Evolutionary conservation across 768 basidiomycete genomes (phyloP).

Genomic region (Coprinopsis sp.): DNA sequence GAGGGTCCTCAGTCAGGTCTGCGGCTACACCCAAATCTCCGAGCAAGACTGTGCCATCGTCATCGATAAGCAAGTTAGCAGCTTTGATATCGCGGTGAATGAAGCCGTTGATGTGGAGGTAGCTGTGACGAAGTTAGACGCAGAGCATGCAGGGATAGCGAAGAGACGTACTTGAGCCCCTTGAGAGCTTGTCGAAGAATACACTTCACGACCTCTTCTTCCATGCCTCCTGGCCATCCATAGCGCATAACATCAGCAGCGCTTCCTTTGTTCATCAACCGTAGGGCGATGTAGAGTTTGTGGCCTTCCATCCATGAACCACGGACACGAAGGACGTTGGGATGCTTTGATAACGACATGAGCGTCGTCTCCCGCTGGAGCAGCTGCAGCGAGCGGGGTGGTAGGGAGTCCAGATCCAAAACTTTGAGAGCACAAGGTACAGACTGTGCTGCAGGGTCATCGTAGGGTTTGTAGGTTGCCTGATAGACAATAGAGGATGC

Average conservation of each 20-base stretch:
- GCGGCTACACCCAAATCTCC: slow-evolving; percentile 94
- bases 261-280: slow-evolving; percentile 87
- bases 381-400: slow-evolving; percentile 63
- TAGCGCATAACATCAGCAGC: slow-evolving; percentile 82
- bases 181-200: slow-evolving; percentile 81
- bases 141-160: slow-evolving; percentile 3
- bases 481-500: slow-evolving; percentile 89
- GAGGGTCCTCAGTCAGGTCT: slow-evolving; percentile 66
- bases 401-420: slow-evolving; percentile 77
- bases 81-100: slow-evolving; percentile 95
- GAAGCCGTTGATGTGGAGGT: slow-evolving; percentile 85
- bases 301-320: slow-evolving; percentile 86
- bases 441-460: slow-evolving; percentile 22
- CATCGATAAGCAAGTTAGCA: slow-evolving; percentile 88
- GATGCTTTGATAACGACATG: slow-evolving; percentile 90
- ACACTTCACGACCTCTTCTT: slow-evolving; percentile 83
- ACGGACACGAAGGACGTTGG: slow-evolving; percentile 88
- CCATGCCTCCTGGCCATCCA: slow-evolving; percentile 84
- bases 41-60: slow-evolving; percentile 84
- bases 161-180: slow-evolving; percentile 64
- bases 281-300: slow-evolving; percentile 80
- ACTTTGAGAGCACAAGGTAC: slow-evolving; percentile 83
- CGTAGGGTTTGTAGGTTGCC: slow-evolving; percentile 49
- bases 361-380: slow-evolving; percentile 83
- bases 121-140: slow-evolving; percentile 37